These are phyloP conservation scores for Striga asiatica DNA, from an alignment of 257 asterid species.

Conservation along the genomic window DNA sequence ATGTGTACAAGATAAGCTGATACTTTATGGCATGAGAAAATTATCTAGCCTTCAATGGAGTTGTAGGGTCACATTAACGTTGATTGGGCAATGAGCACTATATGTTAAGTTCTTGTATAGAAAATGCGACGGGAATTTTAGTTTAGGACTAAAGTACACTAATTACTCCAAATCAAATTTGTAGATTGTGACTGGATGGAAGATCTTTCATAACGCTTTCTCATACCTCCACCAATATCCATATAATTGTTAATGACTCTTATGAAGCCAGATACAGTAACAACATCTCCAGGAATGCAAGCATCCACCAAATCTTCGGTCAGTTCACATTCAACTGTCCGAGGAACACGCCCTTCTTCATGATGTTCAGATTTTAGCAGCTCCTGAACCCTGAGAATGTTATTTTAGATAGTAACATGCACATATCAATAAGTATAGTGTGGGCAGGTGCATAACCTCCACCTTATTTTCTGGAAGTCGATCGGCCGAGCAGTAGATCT, in stretches of 20 bases:
- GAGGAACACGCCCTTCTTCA: constrained; percentile 93
- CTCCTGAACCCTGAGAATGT: constrained; percentile 68
- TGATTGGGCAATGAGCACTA: neutral
- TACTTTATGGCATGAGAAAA: neutral
- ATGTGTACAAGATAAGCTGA: neutral
- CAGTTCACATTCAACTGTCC: constrained; percentile 94
- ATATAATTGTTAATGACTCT: constrained; percentile 87
- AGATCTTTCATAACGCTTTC: constrained; percentile 10
- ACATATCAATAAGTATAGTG: neutral
- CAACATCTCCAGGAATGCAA: constrained; percentile 96
- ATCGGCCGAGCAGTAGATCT: constrained; percentile 62
- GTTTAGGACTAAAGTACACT: neutral
- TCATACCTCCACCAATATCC: constrained; percentile 99
- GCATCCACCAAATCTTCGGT: constrained; percentile 94
- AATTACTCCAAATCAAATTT: neutral
- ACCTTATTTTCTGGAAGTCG: constrained; percentile 97
- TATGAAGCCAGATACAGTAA: constrained; percentile 81
- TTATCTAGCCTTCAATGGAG: neutral
- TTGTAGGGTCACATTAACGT: neutral
- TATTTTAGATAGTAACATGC: neutral
- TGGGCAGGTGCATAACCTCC: constrained; percentile 1
- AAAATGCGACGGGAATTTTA: neutral
- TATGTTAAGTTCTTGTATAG: neutral
- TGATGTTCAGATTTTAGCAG: constrained; percentile 83
- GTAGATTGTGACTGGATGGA: constrained; percentile 8